A percentile compares a stretch with the other conserved stretches of the same genome.
Evolutionary conservation across 176 grass and related monocot species (phyloP).

Genomic region (Luzula sylvatica): DNA sequence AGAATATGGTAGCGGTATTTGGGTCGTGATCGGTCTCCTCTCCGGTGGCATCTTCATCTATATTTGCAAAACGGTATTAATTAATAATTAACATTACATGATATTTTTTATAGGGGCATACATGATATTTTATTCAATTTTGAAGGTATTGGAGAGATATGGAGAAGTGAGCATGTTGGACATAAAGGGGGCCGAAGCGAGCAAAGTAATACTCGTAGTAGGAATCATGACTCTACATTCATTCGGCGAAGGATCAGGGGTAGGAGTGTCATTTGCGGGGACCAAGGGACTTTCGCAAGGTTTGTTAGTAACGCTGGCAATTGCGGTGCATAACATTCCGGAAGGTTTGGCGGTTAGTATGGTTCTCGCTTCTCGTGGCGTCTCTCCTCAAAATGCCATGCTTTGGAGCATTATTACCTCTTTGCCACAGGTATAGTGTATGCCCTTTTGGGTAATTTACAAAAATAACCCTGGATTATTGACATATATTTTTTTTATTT

Average conservation of each 20-base stretch:
- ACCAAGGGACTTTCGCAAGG: slow-evolving; percentile 90
- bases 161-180: slow-evolving; percentile 99
- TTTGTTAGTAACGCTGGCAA: slow-evolving; percentile 83
- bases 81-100: background rate
- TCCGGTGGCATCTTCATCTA: slow-evolving; percentile 80
- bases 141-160: slow-evolving; percentile 80
- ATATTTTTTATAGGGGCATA: too few relatives aligned
- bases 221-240: slow-evolving; percentile 99
- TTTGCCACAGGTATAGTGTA: slow-evolving; percentile 62
- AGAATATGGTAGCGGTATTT: slow-evolving; percentile 62
- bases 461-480: too few relatives aligned
- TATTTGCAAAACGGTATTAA: slow-evolving; percentile 93
- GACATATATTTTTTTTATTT: slow-evolving; percentile 2
- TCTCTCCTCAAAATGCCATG: slow-evolving; percentile 90
- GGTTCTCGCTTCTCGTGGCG: slow-evolving; percentile 75
- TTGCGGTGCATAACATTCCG: slow-evolving; percentile 97
- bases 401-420: slow-evolving; percentile 98
- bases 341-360: slow-evolving; percentile 99
- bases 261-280: slow-evolving; percentile 93
- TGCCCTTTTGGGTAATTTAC: background rate
- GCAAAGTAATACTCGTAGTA: slow-evolving; percentile 97
- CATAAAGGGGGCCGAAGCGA: slow-evolving; percentile 97
- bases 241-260: slow-evolving; percentile 96
- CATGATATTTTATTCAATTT: background rate
- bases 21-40: slow-evolving; percentile 86